Evolutionary conservation across 345 rosid species (phyloP).

Genomic region (Psidium friedrichsthalianum): DNA sequence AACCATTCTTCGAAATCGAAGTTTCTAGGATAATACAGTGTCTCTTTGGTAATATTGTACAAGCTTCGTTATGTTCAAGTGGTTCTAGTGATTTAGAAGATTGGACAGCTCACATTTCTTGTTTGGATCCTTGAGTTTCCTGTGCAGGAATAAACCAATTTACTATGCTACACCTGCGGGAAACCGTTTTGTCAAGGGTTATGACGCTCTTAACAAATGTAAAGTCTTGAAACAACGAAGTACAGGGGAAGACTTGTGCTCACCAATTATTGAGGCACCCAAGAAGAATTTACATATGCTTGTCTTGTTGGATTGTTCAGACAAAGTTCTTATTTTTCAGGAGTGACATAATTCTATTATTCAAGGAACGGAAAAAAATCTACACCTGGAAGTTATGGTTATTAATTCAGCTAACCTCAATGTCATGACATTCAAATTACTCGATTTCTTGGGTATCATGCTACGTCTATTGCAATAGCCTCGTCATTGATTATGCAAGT

Average conservation of each 20-base stretch:
- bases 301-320: not conserved
- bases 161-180: not conserved
- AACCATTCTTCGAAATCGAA: not conserved
- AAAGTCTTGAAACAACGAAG: not conserved
- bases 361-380: not conserved
- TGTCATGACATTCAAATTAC: too few species aligned
- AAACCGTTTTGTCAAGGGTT: not conserved
- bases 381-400: not conserved
- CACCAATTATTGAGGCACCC: not conserved
- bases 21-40: not conserved
- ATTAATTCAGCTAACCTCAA: not conserved
- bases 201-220: not conserved
- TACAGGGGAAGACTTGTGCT: not conserved
- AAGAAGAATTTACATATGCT: not conserved
- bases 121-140: not conserved
- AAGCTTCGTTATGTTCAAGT: not conserved
- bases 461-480: too few species aligned
- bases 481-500: too few species aligned
- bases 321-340: not conserved
- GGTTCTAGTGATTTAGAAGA: not conserved
- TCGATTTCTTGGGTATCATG: too few species aligned
- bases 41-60: not conserved
- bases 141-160: not conserved
- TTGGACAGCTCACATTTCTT: not conserved
- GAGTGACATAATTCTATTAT: not conserved